Base-by-base conservation (phyloP, 2,329 filamentous ascomycete genomes). In the Claviceps cyperi region DNA sequence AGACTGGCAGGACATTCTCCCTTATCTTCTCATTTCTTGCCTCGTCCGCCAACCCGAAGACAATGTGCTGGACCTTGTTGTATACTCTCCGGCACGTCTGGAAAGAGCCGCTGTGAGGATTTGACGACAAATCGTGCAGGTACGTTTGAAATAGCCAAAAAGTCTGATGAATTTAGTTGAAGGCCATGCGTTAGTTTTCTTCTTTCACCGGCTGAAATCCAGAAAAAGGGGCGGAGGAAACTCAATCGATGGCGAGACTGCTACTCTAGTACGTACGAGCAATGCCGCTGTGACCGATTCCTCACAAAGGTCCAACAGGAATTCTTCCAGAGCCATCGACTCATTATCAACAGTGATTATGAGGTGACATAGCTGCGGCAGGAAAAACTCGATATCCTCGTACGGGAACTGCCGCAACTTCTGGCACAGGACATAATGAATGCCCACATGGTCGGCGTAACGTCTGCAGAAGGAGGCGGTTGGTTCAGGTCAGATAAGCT, bases 141-240 rank as follows among this genome's bases (percentile, higher is more conserved):
- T 92, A 90, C 4, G 85, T 91, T 68, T 92, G 86, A 66, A 92
- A 89, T 48, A 92, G 76, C 86, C 86, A 92, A 66, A 92, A 92
- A 37, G 86, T 91, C 86, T 92, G 61, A 48, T 54, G 43, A 14
- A 3, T 24, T 35, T 36, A 15, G 45, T 21, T 19, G 22, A 37
- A 39, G 40, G 4, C 15, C 40, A 57, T 43, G 19, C 17, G 59
- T 64, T 56, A 58, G 55, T 54, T 32, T 48, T 47, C 39, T 32
- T 46, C 47, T 47, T 44, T 38, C 49, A n/a, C 22, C 44, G 43
- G 19, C 24, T 14, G 3, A 15, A 3, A 13, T 14, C 14, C 14
- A 43, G 15, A 9, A 9, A 3, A 9, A n/a, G 7, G n/a, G 41
- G 41, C 13, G 17, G 15, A 15, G 13, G 28, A 43, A 52, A 40